These are phyloP conservation scores for Corrigiola litoralis DNA, from an alignment of 179 eudicot genomes.

Conservation along the genomic window DNA sequence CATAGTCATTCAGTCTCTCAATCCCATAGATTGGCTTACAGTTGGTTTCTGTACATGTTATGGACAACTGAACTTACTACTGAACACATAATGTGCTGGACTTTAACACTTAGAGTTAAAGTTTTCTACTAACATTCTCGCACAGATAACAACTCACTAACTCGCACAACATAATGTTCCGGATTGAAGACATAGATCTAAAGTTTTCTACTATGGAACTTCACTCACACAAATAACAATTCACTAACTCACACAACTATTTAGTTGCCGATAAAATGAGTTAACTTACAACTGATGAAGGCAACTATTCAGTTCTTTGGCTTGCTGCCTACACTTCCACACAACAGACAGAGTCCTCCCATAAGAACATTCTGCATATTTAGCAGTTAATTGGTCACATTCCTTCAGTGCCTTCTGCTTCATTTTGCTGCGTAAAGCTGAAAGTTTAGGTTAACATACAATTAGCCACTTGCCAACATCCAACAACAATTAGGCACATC, in stretches of 20 bases:
- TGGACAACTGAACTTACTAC: not conserved
- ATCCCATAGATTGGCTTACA: not conserved
- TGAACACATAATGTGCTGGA: no score
- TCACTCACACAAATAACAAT: not conserved
- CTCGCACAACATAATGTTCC: no score
- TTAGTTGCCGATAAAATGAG: not conserved
- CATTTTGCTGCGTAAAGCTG: slow-evolving; percentile 99
- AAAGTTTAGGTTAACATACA: slow-evolving; percentile 27
- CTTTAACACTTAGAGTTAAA: no score
- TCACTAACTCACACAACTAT: not conserved
- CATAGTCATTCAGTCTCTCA: not conserved
- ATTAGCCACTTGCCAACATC: slow-evolving; percentile 17
- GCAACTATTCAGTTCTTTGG: slow-evolving; percentile 76
- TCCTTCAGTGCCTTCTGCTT: slow-evolving; percentile 85
- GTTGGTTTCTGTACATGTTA: not conserved
- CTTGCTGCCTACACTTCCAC: slow-evolving; percentile 85
- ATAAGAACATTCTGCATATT: slow-evolving; percentile 85
- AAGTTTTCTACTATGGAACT: not conserved
- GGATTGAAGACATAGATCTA: not conserved
- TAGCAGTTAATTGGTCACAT: slow-evolving; percentile 60
- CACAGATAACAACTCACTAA: no score
- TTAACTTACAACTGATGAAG: slow-evolving; percentile 84
- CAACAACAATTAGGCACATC: not conserved
- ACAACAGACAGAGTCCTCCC: slow-evolving; percentile 91
- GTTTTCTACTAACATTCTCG: no score